Evolutionary conservation across 192 early-diverging fungal genomes (phyloP), one percentile per base, ranked within the genome.

Genomic region (Phlyctochytrium planicorne): DNA sequence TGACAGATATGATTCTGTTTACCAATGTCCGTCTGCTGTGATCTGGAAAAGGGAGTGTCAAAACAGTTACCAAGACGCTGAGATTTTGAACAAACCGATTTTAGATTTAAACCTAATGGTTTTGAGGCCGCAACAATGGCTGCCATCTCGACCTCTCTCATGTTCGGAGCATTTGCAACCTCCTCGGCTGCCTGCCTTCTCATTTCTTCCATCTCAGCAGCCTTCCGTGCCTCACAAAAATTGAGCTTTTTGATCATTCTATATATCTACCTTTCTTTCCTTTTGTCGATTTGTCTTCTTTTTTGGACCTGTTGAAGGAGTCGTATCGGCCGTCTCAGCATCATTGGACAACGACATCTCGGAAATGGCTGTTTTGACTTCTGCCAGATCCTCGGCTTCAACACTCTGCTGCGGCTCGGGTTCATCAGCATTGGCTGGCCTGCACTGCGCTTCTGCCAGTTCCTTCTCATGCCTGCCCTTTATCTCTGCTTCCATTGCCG

Each of bases 11-110:
- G 32, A 35, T 20, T 52, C 29, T 25, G 20, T 71, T 59, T 82
- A 88, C 88, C 96, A 98, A 75, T 98, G 96, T 1, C 96, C 96
- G 74, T 98, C 94, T 2, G 94, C 84, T 17, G 74, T 76, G 36
- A 98, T 88, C 82, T 88, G 74, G 25, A 32, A 2, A 0, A n/a
- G n/a, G n/a, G n/a, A n/a, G n/a, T n/a, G n/a, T n/a, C n/a, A n/a
- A n/a, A n/a, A n/a, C n/a, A 17, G 33, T n/a, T 0, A 32, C 17
- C 36, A 25, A 25, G 33, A 53, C 31, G 6, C 2, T 27, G 4
- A 25, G n/a, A 36, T 30, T 25, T 34, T 47, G 23, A 52, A 69
- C 17, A 33, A 30, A 56, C 34, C n/a, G 56, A 64, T 40, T 24
- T 56, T 3, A 20, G 24, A n/a, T 12, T 37, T 25, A 12, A 35